A percentile compares a stretch with the other conserved stretches of the same genome.
phyloP scores from a whole-genome alignment of 2,329 filamentous ascomycete genomes.

The Amylocarpus encephaloides region DNA sequence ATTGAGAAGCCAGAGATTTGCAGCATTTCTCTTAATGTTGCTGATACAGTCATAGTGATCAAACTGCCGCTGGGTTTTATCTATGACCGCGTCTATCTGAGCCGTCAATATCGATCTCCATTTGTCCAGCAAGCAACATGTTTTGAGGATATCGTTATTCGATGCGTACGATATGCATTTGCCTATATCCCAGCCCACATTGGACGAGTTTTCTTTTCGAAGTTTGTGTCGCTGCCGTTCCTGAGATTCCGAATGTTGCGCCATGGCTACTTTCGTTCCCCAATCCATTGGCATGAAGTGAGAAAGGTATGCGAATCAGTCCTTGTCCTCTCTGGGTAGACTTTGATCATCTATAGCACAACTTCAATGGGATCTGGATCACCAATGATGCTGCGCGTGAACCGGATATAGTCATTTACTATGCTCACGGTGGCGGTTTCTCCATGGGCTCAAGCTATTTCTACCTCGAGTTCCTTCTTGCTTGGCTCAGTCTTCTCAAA shows the following conservation, averaged over 20 bases:
- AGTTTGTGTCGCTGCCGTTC: slow-evolving; percentile 66
- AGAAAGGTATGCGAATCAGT: slow-evolving; percentile 38
- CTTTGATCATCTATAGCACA: slow-evolving; percentile 32
- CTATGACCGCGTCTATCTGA: slow-evolving; percentile 48
- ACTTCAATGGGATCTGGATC: slow-evolving; percentile 64
- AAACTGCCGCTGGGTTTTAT: slow-evolving; percentile 53
- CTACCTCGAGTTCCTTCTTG: slow-evolving; percentile 76
- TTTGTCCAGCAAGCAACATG: slow-evolving; percentile 64
- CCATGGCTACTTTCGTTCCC: slow-evolving; percentile 58
- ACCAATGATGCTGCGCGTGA: slow-evolving; percentile 50
- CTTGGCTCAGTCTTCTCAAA: slow-evolving; percentile 61
- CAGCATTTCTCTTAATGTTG: too few species aligned
- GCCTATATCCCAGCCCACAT: slow-evolving; percentile 61
- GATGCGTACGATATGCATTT: slow-evolving; percentile 74
- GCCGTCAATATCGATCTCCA: slow-evolving; percentile 41
- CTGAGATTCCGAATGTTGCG: slow-evolving; percentile 68
- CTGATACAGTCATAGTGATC: slow-evolving; percentile 39
- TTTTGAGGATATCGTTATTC: slow-evolving; percentile 72
- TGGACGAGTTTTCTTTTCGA: slow-evolving; percentile 72
- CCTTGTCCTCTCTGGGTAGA: slow-evolving; percentile 3
- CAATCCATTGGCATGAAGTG: slow-evolving; percentile 58
- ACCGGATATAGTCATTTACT: slow-evolving; percentile 76
- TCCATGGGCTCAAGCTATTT: slow-evolving; percentile 77
- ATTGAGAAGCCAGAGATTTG: too few species aligned
- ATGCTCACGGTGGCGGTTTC: slow-evolving; percentile 81